Evolutionary conservation across 148 eudicot species (phyloP).

Genomic region (Cornus controversa): DNA sequence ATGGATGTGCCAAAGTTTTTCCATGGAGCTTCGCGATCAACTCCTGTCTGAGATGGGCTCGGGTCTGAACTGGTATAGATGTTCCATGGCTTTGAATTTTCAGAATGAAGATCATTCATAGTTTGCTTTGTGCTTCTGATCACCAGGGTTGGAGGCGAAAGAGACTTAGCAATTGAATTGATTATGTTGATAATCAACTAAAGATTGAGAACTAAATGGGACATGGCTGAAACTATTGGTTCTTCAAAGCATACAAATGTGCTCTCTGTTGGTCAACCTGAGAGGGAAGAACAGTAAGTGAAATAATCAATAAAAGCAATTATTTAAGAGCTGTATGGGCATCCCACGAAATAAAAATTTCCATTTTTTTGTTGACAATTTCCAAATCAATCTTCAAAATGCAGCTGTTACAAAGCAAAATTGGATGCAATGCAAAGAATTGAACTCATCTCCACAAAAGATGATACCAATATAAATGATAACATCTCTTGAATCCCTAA

Average conservation of each 20-base stretch:
- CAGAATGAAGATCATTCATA: slow-evolving; percentile 34
- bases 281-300: neutral
- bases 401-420: neutral
- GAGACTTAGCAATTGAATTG: neutral
- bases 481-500: no score
- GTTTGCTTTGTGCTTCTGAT: neutral
- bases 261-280: slow-evolving; percentile 1
- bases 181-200: neutral
- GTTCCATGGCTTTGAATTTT: slow-evolving; percentile 45
- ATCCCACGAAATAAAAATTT: neutral
- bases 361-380: no score
- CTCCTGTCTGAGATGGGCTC: slow-evolving; percentile 28
- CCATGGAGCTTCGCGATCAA: slow-evolving; percentile 39
- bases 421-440: neutral
- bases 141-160: neutral
- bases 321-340: neutral
- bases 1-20: slow-evolving; percentile 50
- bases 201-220: neutral
- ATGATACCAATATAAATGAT: neutral
- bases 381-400: neutral
- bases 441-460: neutral
- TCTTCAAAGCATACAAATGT: neutral
- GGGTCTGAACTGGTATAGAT: slow-evolving; percentile 34
- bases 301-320: neutral
- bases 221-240: neutral